phyloP scores from a whole-genome alignment of 2,329 filamentous ascomycete genomes.

The Fusarium musae region DNA sequence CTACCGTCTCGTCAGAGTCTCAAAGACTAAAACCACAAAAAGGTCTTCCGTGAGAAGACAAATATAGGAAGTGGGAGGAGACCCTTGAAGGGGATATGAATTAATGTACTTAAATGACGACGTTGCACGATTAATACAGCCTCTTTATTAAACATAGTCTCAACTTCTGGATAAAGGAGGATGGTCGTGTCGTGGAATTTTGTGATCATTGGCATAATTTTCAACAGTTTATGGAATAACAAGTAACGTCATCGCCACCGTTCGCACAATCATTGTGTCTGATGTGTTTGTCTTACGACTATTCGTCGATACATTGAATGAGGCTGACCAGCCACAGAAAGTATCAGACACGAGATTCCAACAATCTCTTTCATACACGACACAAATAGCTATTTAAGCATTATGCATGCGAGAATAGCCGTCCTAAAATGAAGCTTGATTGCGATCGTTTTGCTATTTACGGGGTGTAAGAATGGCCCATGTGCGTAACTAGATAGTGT shows the following conservation, averaged over 20 bases:
- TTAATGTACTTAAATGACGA: neutral
- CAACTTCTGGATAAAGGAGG: neutral
- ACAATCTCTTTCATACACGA: neutral
- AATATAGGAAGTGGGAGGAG: neutral
- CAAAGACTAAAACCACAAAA: constrained; percentile 1
- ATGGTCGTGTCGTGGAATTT: neutral
- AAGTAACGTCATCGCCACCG: neutral
- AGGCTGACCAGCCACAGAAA: neutral
- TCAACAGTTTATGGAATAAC: neutral
- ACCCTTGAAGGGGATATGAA: neutral
- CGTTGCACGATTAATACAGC: neutral
- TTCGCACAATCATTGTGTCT: neutral
- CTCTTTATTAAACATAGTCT: neutral
- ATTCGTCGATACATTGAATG: neutral
- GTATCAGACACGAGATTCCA: neutral
- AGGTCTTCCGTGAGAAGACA: neutral
- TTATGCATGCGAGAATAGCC: neutral
- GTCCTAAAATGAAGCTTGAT: neutral
- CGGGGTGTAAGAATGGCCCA: neutral
- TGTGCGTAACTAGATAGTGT: neutral
- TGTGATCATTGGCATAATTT: neutral
- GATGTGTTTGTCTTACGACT: neutral
- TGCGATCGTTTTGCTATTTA: rapidly evolving
- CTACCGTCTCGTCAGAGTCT: constrained; percentile 19
- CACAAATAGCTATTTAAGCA: neutral